Evolutionary conservation across 352 stramenopile species (phyloP), one percentile per base, ranked within the genome.

Genomic region (Globisporangium megalacanthum): DNA sequence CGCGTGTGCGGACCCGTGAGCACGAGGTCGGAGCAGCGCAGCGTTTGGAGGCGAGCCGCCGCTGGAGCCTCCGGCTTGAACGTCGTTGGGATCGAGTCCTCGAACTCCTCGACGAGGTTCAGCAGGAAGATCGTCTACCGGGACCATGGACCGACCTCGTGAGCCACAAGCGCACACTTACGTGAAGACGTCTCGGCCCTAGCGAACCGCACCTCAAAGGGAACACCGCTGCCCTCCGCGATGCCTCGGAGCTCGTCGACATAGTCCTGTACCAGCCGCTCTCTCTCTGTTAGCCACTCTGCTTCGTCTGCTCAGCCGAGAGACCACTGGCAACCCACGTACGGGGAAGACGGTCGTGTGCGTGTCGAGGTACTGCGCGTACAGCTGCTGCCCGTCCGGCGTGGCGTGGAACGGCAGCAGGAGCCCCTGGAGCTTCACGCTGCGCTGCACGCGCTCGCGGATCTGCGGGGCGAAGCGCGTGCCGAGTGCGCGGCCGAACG

Each of bases 101-200:
- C 75, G 25, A 83, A 91, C 52, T 91, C 79, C 51, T 91, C 81
- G 20, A 84, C 68, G n/a, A 91, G 61, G 64, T 91, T 91, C 60
- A 83, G 64, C 44, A 89, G 62, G 52, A 91, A 91, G 36, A 91
- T 59, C 9, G 69, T 85, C 65, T 75, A n/a, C 6, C 4, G 10
- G 20, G 33, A 19, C 19, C 7, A 58, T 13, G 53, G 46, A 54
- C 41, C 35, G 20, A 56, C 4, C 20, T 3, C 49, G 29, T 39
- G n/a, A 20, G 17, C 11, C 1, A 42, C 15, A 35, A 7, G 17
- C 9, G 46, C 29, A 36, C 7, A 49, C 22, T 15, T 29, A 29
- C 10, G 7, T 29, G 1, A 6, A 13, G 35, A 39, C 7, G 10
- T 13, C 35, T 39, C 35, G 10, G 35, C 35, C 35, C 35, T 13